Conservation (phyloP, 1,284 basidiomycete genomes). For the Sanghuangporus baumii region DNA sequence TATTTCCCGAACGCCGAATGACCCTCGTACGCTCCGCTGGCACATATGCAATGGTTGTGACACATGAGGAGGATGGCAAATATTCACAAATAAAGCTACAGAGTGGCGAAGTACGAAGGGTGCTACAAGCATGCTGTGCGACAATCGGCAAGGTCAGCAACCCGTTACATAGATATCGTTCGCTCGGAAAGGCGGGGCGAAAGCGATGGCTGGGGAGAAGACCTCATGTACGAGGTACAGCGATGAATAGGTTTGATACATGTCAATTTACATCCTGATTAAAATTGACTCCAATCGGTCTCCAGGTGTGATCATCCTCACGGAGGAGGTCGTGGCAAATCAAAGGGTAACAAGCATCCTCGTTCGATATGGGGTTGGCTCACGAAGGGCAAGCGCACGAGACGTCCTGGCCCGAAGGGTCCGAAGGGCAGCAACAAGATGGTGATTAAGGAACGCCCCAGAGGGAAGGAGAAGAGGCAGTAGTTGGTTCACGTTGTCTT, state of each 20-base stretch:
- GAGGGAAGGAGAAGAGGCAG: constrained; percentile 68
- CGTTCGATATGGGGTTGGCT: constrained; percentile 90
- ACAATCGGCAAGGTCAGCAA: constrained; percentile 94
- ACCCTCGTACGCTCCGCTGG: constrained; percentile 90
- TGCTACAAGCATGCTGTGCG: constrained; percentile 80
- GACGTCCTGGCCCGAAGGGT: constrained; percentile 82
- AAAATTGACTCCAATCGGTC: constrained; percentile 14
- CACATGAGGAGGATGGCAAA: constrained; percentile 60
- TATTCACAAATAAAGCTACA: constrained; percentile 86
- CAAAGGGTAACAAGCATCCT: constrained; percentile 92
- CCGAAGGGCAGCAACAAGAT: constrained; percentile 92
- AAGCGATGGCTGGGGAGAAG: constrained; percentile 83
- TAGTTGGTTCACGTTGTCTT: neutral
- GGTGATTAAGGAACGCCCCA: constrained; percentile 85
- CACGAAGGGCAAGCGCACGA: constrained; percentile 88
- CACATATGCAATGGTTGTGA: constrained; percentile 77
- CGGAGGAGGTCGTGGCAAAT: constrained; percentile 97
- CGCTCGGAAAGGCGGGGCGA: constrained; percentile 90
- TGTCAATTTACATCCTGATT: neutral
- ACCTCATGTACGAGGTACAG: constrained; percentile 92
- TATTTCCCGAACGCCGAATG: constrained; percentile 73
- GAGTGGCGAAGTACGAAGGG: constrained; percentile 88
- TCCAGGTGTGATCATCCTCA: constrained; percentile 87
- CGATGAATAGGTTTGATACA: constrained; percentile 87
- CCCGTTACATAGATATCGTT: constrained; percentile 80